Evolutionary conservation across 75 land plant species (phyloP).

Genomic region (Pinus tabuliformis): DNA sequence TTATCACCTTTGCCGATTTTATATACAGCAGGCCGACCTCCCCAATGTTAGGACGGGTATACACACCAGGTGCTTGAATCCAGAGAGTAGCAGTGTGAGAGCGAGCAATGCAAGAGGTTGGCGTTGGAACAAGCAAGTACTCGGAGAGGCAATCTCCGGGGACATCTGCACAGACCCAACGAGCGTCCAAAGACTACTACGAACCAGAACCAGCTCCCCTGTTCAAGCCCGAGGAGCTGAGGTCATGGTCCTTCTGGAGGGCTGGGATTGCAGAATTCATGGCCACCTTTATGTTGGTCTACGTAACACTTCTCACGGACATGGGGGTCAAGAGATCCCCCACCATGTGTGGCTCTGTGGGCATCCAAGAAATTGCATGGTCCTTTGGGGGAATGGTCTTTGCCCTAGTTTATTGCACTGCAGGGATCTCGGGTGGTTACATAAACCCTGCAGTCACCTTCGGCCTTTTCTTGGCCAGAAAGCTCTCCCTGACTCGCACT

Average conservation of each 20-base stretch:
- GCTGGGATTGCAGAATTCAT: conserved; percentile 51
- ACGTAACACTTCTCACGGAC: conserved; percentile 38
- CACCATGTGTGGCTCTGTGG: conserved; percentile 14
- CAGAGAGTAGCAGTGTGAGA: background rate
- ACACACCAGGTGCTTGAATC: background rate
- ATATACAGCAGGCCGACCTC: too few species aligned
- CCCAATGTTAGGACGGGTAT: too few species aligned
- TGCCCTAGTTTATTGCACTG: conserved; percentile 45
- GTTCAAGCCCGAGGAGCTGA: conserved; percentile 28
- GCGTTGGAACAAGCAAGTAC: conserved; percentile 48
- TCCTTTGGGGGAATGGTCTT: conserved; percentile 46
- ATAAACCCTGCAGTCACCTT: conserved; percentile 49
- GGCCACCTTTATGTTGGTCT: conserved; percentile 44
- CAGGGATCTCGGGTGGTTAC: conserved; percentile 47
- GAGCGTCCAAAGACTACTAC: conserved; percentile 20
- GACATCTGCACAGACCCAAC: conserved; percentile 27
- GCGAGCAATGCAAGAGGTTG: conserved; percentile 44
- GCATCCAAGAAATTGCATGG: conserved; percentile 39
- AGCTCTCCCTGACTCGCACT: conserved; percentile 34
- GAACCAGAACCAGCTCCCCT: conserved; percentile 33
- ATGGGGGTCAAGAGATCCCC: conserved; percentile 25
- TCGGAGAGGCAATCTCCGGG: conserved; percentile 39
- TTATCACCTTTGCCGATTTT: too few species aligned
- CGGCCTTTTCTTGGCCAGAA: conserved; percentile 38
- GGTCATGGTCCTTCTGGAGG: conserved; percentile 51